Base-by-base conservation (phyloP, 257 asterid genomes). In the Paulownia fortunei region DNA sequence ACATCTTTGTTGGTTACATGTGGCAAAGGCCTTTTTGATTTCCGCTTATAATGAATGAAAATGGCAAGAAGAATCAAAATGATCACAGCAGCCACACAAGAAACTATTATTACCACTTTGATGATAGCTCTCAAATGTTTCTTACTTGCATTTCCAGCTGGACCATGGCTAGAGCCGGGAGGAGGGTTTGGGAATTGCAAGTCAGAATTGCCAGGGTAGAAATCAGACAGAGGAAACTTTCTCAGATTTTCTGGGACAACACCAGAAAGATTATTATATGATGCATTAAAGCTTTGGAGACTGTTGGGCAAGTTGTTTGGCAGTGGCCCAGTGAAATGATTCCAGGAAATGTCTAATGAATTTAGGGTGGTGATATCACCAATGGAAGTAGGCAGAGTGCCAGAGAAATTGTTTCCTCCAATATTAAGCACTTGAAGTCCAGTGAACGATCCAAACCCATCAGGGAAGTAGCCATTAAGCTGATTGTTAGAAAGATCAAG, bases 151-250 rank as follows among this genome's bases (percentile, higher is more conserved):
- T 75, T 81, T 74, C 77, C 81, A n/a, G 75, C 26, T 11, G 86
- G 85, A 80, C 81, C 79, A 52, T 49, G 82, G 77, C 76, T 83
- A 4, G 97, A 85, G 23, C 89, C 92, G 0, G 88, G 78, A 59
- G 97, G 97, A 68, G 95, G 89, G 69, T 90, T 93, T 2, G 98
- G 99, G 81, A 95, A 93, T 41, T 88, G 86, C 82, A 95, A 76
- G 54, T 79, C 46, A 6, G 97, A 86, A 77, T 95, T 95, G n/a
- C 99, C 97, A 23, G 99, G 99, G 83, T 86, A 95, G 89, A 95
- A 95, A 55, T 97, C 90, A 15, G 99, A 88, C 12, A 76, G 51
- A 8, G 99, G 90, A 77, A 95, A 93, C 74, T 86, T 93, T 68
- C 98, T 87, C 87, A 95, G 82, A 78, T 93, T 93, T 18, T 90